Percentiles rank a stretch among this genome's conserved stretches.
Evolutionary conservation across 2,329 filamentous ascomycete genomes (phyloP).

Genomic region (Tolypocladium ophioglossoides): DNA sequence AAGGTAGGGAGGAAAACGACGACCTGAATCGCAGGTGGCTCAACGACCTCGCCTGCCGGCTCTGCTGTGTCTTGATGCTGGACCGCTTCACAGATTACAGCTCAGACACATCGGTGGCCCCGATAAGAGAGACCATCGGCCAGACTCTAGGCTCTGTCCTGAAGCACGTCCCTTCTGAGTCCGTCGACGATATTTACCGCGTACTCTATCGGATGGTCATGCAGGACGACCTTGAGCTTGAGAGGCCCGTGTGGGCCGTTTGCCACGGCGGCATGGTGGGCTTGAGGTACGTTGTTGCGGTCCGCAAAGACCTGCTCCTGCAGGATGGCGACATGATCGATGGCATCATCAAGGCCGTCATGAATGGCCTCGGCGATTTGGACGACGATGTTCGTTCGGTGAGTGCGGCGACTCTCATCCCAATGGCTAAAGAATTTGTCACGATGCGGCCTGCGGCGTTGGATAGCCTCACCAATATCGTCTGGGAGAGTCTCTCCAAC

Average conservation of each 20-base stretch:
- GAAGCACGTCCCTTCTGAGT: conserved; percentile 67
- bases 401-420: conserved; percentile 92
- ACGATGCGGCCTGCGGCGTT: conserved; percentile 69
- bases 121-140: conserved; percentile 89
- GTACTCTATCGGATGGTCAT: conserved; percentile 86
- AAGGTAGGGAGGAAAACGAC: conserved; percentile 65
- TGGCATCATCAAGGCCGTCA: conserved; percentile 82
- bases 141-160: conserved; percentile 86
- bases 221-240: conserved; percentile 69
- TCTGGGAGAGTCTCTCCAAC: conserved; percentile 95
- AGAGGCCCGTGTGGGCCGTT: conserved; percentile 77
- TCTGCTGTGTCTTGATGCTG: conserved; percentile 93
- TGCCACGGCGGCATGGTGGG: conserved; percentile 98
- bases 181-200: conserved; percentile 75
- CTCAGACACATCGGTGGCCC: conserved; percentile 91
- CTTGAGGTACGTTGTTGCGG: conserved; percentile 85
- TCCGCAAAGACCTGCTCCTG: conserved; percentile 83
- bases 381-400: conserved; percentile 96
- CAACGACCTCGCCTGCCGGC: conserved; percentile 86
- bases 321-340: conserved; percentile 80
- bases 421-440: conserved; percentile 92
- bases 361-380: conserved; percentile 82
- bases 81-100: conserved; percentile 97
- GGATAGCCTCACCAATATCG: conserved; percentile 77
- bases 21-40: conserved; percentile 74